phyloP scores from a whole-genome alignment of 805 yeast genomes.

The Hanseniaspora guilliermondii region DNA sequence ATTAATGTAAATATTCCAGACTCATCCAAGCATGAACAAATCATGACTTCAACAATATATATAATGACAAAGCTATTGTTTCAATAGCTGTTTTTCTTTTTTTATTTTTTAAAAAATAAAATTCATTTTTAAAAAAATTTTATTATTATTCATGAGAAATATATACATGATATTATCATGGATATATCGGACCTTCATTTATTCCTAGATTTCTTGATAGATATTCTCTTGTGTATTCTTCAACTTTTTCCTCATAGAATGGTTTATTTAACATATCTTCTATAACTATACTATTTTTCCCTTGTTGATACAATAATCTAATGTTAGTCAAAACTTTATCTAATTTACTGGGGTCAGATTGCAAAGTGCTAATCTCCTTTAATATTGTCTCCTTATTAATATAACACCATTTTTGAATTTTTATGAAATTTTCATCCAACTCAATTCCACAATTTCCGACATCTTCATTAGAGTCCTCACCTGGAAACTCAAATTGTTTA shows the following conservation, averaged over 20 bases:
- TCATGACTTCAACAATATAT: neutral
- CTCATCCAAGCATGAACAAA: too few species aligned
- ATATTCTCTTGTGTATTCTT: slow-evolving; percentile 3
- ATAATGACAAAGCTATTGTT: too few species aligned
- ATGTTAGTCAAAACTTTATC: neutral
- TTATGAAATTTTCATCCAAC: slow-evolving; percentile 1
- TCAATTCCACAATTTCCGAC: slow-evolving; percentile 4
- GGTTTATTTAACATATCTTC: neutral
- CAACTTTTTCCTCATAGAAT: neutral
- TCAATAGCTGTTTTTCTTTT: too few species aligned
- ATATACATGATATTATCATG: neutral
- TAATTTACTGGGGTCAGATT: neutral
- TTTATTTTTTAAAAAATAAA: too few species aligned
- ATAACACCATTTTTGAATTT: slow-evolving; percentile 10
- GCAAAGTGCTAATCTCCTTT: neutral
- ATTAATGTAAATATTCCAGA: too few species aligned
- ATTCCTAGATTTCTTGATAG: neutral
- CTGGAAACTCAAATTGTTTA: slow-evolving; percentile 22
- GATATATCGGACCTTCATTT: neutral
- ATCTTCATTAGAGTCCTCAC: slow-evolving; percentile 17
- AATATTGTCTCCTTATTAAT: neutral
- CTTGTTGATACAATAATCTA: neutral
- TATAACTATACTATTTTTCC: neutral
- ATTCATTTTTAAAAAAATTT: neutral
- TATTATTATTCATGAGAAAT: neutral